Base-by-base conservation (phyloP, 352 stramenopile genomes). In the Thalassiosira mediterranea region DNA sequence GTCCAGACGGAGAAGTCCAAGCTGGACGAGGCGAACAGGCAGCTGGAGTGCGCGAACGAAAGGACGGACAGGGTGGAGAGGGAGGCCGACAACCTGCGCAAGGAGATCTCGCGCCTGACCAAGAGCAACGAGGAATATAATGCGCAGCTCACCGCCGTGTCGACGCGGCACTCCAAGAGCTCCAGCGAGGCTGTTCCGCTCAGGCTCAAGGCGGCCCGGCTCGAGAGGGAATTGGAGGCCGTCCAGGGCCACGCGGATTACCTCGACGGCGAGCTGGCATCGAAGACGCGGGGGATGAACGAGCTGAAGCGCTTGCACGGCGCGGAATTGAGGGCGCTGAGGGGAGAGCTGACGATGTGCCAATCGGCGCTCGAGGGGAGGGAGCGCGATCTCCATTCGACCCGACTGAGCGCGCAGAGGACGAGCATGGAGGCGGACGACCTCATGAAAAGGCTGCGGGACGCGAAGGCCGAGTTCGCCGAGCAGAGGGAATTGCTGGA, bases 151-250 rank as follows among this genome's bases (percentile, higher is more conserved):
- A 66, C 61, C 19, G 59, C 74, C 29, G 72, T 85, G 44, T 65
- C 89, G 57, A 75, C 72, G 8, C 25, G 85, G 54, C 26, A 68
- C 15, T 88, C 88, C 37, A 51, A 89, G 1, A 73, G 68, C n/a
- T 62, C 84, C n/a, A 84, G 74, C 4, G 58, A 83, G 15, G 66
- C 81, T 8, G 72, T 90, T 29, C 88, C 88, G 8, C 52, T 93
- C 0, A 49, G 80, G 62, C 76, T 88, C 29, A 67, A 91, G 73
- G 62, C 70, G 0, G 72, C 88, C 51, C 66, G 88, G 13, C 54
- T 91, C 3, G 65, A 83, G 42, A 81, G 73, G n/a, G 88, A 93
- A 81, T 58, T 91, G 5, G 73, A 88, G 17, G 67, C 72, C 1
- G 26, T 93, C 1, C 68, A 66, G 1, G 48, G 71, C 7, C 83